A percentile compares a stretch with the other conserved stretches of the same genome.
Conservation (phyloP, 768 basidiomycete species). For the Pholiota conissans region DNA sequence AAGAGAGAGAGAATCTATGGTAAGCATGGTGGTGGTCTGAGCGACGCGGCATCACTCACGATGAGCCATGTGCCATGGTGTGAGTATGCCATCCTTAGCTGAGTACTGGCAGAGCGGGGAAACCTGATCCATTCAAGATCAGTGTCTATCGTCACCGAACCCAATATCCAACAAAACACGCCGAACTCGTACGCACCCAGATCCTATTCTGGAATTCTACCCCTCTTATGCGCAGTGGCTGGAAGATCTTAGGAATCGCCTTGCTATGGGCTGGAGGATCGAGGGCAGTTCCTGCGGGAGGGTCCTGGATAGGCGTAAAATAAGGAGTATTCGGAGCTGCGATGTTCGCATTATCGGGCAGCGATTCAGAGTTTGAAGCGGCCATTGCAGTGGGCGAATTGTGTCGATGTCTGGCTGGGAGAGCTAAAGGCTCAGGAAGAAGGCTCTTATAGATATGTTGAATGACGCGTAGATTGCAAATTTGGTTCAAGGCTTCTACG, state of each 20-base stretch:
- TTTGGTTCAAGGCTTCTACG: too few species aligned
- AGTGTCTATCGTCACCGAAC: neutral
- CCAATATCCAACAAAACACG: neutral
- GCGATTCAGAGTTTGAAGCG: neutral
- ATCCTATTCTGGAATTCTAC: slow-evolving; percentile 56
- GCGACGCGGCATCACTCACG: slow-evolving; percentile 42
- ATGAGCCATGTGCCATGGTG: slow-evolving; percentile 59
- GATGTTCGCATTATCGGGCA: slow-evolving; percentile 25
- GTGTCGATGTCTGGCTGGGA: too few species aligned
- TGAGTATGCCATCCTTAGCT: slow-evolving; percentile 46
- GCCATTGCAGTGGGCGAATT: too few species aligned
- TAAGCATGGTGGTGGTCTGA: slow-evolving; percentile 45
- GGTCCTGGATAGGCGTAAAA: slow-evolving; percentile 47
- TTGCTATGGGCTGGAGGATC: slow-evolving; percentile 40
- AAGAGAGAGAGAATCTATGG: slow-evolving; percentile 15
- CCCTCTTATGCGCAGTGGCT: slow-evolving; percentile 54
- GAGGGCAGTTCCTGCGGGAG: slow-evolving; percentile 43
- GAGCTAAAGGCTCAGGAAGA: too few species aligned
- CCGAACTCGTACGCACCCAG: slow-evolving; percentile 35
- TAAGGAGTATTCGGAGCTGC: slow-evolving; percentile 43
- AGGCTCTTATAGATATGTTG: too few species aligned
- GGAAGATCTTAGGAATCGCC: slow-evolving; percentile 38
- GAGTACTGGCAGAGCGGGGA: slow-evolving; percentile 63
- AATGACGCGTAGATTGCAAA: too few species aligned
- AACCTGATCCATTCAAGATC: slow-evolving; percentile 26